phyloP scores from a whole-genome alignment of 228 moss, liverwort and hornwort genomes.

The Sphagnum magellanicum region DNA sequence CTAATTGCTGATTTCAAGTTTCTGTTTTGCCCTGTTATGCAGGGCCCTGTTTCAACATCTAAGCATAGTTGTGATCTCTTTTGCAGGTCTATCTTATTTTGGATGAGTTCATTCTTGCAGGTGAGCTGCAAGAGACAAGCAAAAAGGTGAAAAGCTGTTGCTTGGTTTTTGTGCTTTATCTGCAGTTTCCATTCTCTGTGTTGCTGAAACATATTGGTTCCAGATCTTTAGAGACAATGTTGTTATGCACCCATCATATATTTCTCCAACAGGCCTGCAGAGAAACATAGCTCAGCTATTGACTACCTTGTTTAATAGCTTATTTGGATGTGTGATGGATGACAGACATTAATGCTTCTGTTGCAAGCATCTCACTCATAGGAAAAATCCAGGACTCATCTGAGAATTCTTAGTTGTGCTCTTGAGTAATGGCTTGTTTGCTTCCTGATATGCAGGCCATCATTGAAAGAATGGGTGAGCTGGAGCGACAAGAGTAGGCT shows the following conservation, averaged over 20 bases:
- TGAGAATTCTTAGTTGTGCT: too few species aligned
- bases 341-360: neutral
- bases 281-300: neutral
- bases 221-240: too few species aligned
- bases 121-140: constrained; percentile 95
- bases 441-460: constrained; percentile 41
- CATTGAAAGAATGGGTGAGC: constrained; percentile 59
- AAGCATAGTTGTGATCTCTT: neutral
- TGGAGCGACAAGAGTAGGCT: constrained; percentile 16
- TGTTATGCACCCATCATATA: neutral
- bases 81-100: constrained; percentile 57
- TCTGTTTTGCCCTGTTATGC: too few species aligned
- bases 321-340: neutral
- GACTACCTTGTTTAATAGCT: neutral
- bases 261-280: neutral
- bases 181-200: too few species aligned
- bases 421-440: neutral
- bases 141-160: constrained; percentile 56
- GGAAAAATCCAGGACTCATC: neutral
- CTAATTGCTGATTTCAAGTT: too few species aligned
- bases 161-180: neutral
- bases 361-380: neutral
- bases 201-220: too few species aligned
- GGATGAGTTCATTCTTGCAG: constrained; percentile 72
- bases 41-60: too few species aligned